Base-by-base conservation (phyloP, 805 yeast genomes). In the Zygoascus biomembranicola region DNA sequence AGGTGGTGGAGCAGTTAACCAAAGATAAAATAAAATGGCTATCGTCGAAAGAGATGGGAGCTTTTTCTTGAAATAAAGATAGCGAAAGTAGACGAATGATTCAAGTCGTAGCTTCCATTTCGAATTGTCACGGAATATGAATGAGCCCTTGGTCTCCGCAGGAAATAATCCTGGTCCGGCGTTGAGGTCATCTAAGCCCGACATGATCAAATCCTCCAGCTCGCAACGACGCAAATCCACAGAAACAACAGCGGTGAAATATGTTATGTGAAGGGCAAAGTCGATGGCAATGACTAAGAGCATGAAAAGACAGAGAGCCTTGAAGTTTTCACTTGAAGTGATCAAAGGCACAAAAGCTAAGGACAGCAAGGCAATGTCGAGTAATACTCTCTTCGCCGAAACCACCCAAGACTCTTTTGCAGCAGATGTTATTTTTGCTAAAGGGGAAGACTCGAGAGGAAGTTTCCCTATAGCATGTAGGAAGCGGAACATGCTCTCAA, bases 221-320 rank as follows among this genome's bases (percentile, higher is more conserved):
- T 84, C 90, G 28, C 77, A 65, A 52, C 88, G 73, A 47, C 82
- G 76, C 32, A 82, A 69, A 68, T 88, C 95, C 41, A 87, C 77
- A 16, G 84, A 75, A 32, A 87, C 69, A 1, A 86, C 79, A 0
- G 89, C 81, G 1, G 82, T 71, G 55, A 86, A 78, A 65, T 74
- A 87, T 1, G 90, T 78, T 49, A 81, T 63, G 58, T 83, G 88
- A 41, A 87, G 68, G 5, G 77, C 53, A 62, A 80, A 85, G 57
- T 85, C 87, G 42, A 83, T 66, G 1, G 79, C 31, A n/a, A 85
- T 59, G 0, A 83, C 76, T 31, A 77, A 50, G 1, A 75, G 59
- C 0, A 78, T 67, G 60, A 80, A 80, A 10, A 74, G 57, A 52
- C 80, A 76, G 45, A 73, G 73, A 50, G 74, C 71, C 49, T 66